Percentiles rank a stretch among this genome's conserved stretches.
phyloP scores from a whole-genome alignment of 2,329 filamentous ascomycete genomes.

The Falciphora oryzae region DNA sequence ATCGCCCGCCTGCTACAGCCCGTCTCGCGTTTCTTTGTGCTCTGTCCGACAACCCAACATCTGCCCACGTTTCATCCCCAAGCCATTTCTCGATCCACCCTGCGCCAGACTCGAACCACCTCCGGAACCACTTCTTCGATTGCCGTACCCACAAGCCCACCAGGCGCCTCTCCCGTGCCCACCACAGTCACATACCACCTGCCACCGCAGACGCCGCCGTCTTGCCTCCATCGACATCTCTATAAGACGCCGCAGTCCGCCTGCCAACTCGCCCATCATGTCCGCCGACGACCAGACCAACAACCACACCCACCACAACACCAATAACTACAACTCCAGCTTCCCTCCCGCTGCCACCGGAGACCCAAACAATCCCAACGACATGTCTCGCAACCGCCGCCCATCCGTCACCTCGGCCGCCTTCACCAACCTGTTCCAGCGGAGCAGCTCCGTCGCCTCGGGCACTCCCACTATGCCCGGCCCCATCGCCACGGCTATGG shows the following conservation, averaged over 20 bases:
- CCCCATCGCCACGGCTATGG: constrained; percentile 37
- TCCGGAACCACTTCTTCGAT: background rate
- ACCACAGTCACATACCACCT: too few species aligned
- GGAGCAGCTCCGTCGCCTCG: constrained; percentile 44
- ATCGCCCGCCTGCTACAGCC: background rate
- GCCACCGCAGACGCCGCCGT: too few species aligned
- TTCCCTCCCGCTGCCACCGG: constrained; percentile 12
- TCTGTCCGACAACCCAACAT: background rate
- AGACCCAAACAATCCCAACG: constrained; percentile 20
- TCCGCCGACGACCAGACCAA: constrained; percentile 26
- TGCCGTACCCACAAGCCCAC: constrained; percentile 3
- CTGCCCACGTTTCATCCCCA: constrained; percentile 16
- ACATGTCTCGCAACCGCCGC: constrained; percentile 38
- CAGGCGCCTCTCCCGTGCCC: background rate
- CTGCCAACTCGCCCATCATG: constrained; percentile 18
- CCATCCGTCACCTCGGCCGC: constrained; percentile 52
- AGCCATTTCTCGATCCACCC: constrained; percentile 15
- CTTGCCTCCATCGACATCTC: background rate
- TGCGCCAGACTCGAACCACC: constrained; percentile 17
- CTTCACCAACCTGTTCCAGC: constrained; percentile 53
- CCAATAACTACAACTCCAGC: constrained; percentile 16
- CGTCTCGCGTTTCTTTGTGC: background rate
- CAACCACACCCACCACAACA: constrained; percentile 14
- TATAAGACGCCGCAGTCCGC: constrained; percentile 1
- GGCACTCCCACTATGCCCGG: constrained; percentile 40